phyloP scores from a whole-genome alignment of 75 land plant species.

The Pinus taeda region DNA sequence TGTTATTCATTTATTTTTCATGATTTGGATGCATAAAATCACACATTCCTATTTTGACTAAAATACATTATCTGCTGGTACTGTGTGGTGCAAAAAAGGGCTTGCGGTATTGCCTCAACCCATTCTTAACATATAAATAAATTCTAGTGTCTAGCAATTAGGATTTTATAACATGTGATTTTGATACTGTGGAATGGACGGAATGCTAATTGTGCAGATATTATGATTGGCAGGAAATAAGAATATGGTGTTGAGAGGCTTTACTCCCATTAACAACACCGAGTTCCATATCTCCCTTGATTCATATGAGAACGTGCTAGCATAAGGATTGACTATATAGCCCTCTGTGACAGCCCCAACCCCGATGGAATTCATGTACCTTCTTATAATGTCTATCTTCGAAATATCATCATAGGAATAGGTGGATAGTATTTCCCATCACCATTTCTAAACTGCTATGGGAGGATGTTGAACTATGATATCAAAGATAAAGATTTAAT shows the following conservation, averaged over 20 bases:
- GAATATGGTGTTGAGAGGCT: conserved; percentile 31
- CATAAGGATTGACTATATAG: conserved; percentile 26
- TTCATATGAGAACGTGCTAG: conserved; percentile 34
- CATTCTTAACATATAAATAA: neutral
- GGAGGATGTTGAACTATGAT: neutral
- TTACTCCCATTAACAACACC: conserved; percentile 62
- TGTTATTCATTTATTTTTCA: neutral
- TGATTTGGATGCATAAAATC: conserved; percentile 21
- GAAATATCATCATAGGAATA: conserved; percentile 24
- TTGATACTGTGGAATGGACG: neutral
- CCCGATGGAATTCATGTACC: conserved; percentile 84
- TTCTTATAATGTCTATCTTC: conserved; percentile 48
- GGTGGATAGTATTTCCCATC: neutral
- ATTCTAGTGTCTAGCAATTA: neutral
- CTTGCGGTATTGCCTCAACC: neutral
- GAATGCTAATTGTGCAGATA: conserved; percentile 32
- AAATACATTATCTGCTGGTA: neutral
- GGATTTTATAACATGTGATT: neutral
- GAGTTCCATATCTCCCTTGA: conserved; percentile 49
- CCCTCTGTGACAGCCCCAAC: conserved; percentile 79
- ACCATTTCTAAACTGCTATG: neutral
- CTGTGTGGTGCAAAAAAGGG: neutral
- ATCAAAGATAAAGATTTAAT: neutral
- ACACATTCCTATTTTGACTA: conserved; percentile 5
- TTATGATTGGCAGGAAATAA: conserved; percentile 26